A percentile compares a stretch with the other conserved stretches of the same genome.
Conservation (phyloP, 257 asterid genomes). For the Cynanchum wilfordii region DNA sequence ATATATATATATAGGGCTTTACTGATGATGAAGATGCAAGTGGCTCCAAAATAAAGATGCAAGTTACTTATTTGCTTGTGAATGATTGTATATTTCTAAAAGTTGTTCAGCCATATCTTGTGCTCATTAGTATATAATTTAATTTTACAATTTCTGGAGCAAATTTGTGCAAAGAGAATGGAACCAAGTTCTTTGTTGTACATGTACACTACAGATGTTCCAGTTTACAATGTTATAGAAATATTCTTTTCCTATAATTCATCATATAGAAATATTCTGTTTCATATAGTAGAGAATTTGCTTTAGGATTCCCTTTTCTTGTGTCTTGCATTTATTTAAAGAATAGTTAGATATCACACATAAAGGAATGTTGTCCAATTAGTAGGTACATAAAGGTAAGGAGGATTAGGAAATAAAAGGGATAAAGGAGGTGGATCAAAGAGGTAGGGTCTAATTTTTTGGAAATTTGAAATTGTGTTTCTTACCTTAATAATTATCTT, state of each 20-base stretch:
- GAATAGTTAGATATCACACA: no score
- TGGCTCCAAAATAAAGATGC: constrained; percentile 1
- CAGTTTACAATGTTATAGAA: constrained; percentile 3
- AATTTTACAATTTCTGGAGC: constrained; percentile 24
- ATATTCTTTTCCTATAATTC: neutral
- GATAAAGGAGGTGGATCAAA: no score
- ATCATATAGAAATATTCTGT: no score
- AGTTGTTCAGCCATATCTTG: constrained; percentile 17
- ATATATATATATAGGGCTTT: neutral
- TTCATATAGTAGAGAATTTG: no score
- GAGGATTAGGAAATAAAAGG: no score
- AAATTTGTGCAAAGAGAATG: constrained; percentile 28
- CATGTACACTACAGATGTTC: constrained; percentile 26
- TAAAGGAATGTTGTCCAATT: no score
- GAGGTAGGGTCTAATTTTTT: no score
- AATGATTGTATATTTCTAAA: constrained; percentile 12
- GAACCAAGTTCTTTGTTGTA: constrained; percentile 25
- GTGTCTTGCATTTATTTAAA: no score
- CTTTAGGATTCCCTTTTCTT: no score
- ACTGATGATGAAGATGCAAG: neutral
- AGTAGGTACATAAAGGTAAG: no score
- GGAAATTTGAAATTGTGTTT: no score
- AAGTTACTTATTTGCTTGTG: constrained; percentile 2
- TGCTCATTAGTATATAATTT: constrained; percentile 10
- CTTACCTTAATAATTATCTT: no score